Evolutionary conservation across 2,329 filamentous ascomycete genomes (phyloP).

Genomic region (Tricladium varicosporioides): DNA sequence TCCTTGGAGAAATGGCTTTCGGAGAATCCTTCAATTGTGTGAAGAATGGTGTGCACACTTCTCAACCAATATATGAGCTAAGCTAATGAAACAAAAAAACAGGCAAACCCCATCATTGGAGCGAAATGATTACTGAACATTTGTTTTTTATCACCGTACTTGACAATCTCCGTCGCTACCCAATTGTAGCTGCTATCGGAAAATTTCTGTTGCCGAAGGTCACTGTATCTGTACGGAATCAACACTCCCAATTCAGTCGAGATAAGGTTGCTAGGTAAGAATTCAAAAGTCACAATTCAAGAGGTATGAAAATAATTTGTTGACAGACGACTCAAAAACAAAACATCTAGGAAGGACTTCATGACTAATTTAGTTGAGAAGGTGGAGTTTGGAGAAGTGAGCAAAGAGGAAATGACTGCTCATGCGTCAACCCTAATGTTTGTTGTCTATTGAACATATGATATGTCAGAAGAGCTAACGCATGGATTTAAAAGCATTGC

Average conservation of each 20-base stretch:
- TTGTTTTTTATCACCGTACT: background rate
- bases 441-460: background rate
- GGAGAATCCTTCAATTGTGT: constrained; percentile 38
- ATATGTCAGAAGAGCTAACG: background rate
- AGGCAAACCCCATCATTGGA: background rate
- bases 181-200: background rate
- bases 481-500: background rate
- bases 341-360: constrained; percentile 35
- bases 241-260: background rate
- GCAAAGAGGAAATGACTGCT: background rate
- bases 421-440: background rate
- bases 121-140: background rate
- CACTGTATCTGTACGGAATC: background rate
- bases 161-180: background rate
- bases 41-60: constrained; percentile 29
- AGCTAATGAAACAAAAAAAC: background rate
- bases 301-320: constrained; percentile 2
- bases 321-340: constrained; percentile 1
- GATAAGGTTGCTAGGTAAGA: background rate
- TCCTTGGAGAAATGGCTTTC: constrained; percentile 37
- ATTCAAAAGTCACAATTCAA: background rate
- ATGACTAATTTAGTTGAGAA: constrained; percentile 23
- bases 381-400: background rate
- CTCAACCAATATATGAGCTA: background rate
- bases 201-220: background rate